Conservation (phyloP, 1,284 basidiomycete genomes). For the Coriolopsis trogii region DNA sequence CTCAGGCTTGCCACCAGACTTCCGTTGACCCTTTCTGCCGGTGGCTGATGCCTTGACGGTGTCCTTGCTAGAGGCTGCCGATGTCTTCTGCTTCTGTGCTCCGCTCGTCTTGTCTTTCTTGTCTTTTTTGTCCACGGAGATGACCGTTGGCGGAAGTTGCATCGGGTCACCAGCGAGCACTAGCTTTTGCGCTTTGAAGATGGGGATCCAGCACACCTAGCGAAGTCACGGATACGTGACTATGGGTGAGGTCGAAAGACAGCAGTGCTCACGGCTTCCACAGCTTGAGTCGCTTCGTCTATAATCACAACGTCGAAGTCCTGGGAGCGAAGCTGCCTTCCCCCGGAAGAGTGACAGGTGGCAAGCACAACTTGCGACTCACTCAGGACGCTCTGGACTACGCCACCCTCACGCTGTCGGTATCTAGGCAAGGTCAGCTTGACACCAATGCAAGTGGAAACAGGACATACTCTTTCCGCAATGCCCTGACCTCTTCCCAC, state of each 20-base stretch:
- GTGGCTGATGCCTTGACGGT: too few relatives aligned
- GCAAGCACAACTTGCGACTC: conserved; percentile 87
- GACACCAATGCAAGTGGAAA: not conserved
- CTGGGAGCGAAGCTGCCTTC: conserved; percentile 74
- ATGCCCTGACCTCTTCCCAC: conserved; percentile 90
- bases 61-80: too few relatives aligned
- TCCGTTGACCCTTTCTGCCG: too few relatives aligned
- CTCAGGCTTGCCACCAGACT: too few relatives aligned
- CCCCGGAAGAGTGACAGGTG: conserved; percentile 92
- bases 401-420: conserved; percentile 83
- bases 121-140: conserved; percentile 54
- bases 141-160: conserved; percentile 92
- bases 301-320: conserved; percentile 92
- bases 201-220: conserved; percentile 94
- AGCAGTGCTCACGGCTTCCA: conserved; percentile 75
- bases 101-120: conserved; percentile 35
- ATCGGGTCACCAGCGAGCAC: conserved; percentile 90
- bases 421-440: conserved; percentile 52
- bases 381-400: conserved; percentile 78
- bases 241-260: not conserved
- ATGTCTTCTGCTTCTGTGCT: conserved; percentile 5
- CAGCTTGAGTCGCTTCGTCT: conserved; percentile 94
- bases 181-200: conserved; percentile 86
- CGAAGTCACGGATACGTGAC: not conserved
- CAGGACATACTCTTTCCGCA: conserved; percentile 82